Evolutionary conservation across 2,329 filamentous ascomycete species (phyloP).

Genomic region (Sporothrix brunneoviolacea): DNA sequence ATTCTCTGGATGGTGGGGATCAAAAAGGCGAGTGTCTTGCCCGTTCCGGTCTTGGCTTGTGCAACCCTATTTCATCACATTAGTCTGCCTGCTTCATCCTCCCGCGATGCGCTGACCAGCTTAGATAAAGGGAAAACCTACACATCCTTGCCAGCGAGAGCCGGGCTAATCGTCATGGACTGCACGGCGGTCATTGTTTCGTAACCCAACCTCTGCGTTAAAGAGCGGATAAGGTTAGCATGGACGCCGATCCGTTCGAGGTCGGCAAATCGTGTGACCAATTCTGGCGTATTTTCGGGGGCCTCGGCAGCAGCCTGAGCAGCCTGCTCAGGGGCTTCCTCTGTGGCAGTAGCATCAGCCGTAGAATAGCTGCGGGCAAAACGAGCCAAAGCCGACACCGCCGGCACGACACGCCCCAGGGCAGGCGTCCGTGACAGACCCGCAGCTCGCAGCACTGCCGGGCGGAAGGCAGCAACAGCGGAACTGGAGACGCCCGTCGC

Average conservation of each 20-base stretch:
- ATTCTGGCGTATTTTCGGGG: not conserved
- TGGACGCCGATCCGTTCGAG: constrained; percentile 49
- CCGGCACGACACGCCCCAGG: not conserved
- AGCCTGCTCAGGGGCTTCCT: not conserved
- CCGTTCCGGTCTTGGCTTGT: constrained; percentile 93
- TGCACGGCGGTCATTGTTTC: constrained; percentile 91
- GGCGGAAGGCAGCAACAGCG: not conserved
- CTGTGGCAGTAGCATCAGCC: not conserved
- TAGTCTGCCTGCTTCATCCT: too few relatives aligned
- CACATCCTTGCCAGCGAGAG: constrained; percentile 75
- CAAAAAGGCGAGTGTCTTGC: constrained; percentile 92
- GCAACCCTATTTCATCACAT: constrained; percentile 63
- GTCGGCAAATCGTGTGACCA: constrained; percentile 34
- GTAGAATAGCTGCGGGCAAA: constrained; percentile 13
- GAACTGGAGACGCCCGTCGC: constrained; percentile 7
- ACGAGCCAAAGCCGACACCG: not conserved
- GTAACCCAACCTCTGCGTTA: constrained; percentile 68
- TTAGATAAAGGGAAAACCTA: constrained; percentile 46
- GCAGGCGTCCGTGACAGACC: not conserved
- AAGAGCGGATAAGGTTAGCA: constrained; percentile 55
- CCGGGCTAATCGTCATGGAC: constrained; percentile 70
- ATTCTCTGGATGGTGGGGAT: constrained; percentile 79
- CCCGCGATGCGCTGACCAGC: too few relatives aligned
- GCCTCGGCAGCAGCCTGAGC: not conserved
- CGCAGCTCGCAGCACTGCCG: constrained; percentile 1